phyloP scores from a whole-genome alignment of 768 basidiomycete species.

The Lanmaoa pseudosensibilis region DNA sequence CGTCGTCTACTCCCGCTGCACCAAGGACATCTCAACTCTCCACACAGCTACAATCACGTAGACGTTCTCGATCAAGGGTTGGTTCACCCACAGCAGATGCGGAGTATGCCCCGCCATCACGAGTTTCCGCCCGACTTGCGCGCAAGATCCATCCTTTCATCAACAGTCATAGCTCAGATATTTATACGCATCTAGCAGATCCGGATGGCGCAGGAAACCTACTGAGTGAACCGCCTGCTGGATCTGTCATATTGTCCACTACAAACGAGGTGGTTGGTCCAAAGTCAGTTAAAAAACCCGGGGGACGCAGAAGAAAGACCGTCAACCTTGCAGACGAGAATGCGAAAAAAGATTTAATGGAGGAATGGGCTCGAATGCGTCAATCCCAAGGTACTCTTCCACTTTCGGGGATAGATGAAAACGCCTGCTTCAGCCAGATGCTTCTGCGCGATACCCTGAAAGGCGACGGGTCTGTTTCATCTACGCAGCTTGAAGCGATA shows the following conservation, averaged over 20 bases:
- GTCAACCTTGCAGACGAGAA: slow-evolving; percentile 21
- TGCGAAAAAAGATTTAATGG: slow-evolving; percentile 26
- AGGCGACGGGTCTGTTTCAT: not conserved
- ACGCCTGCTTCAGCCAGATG: not conserved
- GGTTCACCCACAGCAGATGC: slow-evolving; percentile 14
- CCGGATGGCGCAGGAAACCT: slow-evolving; percentile 11
- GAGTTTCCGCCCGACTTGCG: slow-evolving; percentile 22
- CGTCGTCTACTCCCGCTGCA: slow-evolving; percentile 20
- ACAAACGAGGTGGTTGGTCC: not conserved
- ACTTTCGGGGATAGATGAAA: slow-evolving; percentile 10
- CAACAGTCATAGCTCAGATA: slow-evolving; percentile 22
- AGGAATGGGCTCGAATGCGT: slow-evolving; percentile 33
- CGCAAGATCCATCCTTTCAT: slow-evolving; percentile 20
- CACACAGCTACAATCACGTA: slow-evolving; percentile 6
- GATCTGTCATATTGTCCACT: slow-evolving; percentile 3
- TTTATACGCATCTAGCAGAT: slow-evolving; percentile 31
- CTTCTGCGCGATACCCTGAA: not conserved
- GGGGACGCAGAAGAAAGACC: slow-evolving; percentile 16
- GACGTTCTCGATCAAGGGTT: slow-evolving; percentile 19
- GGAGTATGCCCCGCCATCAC: slow-evolving; percentile 7
- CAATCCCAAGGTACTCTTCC: slow-evolving; percentile 27
- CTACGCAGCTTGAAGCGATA: not conserved
- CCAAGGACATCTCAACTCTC: slow-evolving; percentile 11
- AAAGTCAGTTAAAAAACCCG: slow-evolving; percentile 8
- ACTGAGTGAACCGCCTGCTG: slow-evolving; percentile 4